Evolutionary conservation across 139 green algal species (phyloP).

Genomic region (Chlamydomonas urium): DNA sequence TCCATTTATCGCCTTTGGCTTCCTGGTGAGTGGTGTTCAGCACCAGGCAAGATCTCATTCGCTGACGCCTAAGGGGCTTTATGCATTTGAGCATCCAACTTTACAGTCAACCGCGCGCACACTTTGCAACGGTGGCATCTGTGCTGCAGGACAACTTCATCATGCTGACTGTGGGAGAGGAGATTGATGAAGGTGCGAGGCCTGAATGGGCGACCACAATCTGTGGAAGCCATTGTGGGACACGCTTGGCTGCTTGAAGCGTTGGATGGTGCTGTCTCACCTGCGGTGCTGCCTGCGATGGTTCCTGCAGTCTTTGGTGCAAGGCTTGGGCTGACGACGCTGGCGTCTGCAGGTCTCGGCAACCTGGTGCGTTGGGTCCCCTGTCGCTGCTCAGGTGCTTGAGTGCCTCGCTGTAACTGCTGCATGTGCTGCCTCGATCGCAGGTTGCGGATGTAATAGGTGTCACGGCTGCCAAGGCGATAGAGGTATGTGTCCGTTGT

Average conservation of each 20-base stretch:
- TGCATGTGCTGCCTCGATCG: neutral
- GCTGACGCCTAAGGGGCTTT: neutral
- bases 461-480: slow-evolving; percentile 9
- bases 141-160: slow-evolving; percentile 22
- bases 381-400: neutral
- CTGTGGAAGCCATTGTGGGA: neutral
- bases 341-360: slow-evolving; percentile 38
- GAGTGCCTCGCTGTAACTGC: neutral
- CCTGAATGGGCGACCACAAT: neutral
- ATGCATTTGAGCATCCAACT: neutral
- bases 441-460: slow-evolving; percentile 16
- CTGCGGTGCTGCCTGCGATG: too few relatives aligned
- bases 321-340: slow-evolving; percentile 30
- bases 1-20: slow-evolving; percentile 22
- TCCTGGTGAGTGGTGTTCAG: slow-evolving; percentile 5
- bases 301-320: slow-evolving; percentile 27
- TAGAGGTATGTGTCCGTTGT: slow-evolving; percentile 12
- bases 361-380: slow-evolving; percentile 14
- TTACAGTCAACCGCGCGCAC: neutral
- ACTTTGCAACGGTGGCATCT: neutral
- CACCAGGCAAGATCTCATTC: neutral
- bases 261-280: neutral
- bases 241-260: neutral
- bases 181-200: slow-evolving; percentile 31
- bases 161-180: slow-evolving; percentile 36